A percentile compares a stretch with the other conserved stretches of the same genome.
Conservation (phyloP, 2,329 filamentous ascomycete genomes). For the Aspergillus ochraceus region DNA sequence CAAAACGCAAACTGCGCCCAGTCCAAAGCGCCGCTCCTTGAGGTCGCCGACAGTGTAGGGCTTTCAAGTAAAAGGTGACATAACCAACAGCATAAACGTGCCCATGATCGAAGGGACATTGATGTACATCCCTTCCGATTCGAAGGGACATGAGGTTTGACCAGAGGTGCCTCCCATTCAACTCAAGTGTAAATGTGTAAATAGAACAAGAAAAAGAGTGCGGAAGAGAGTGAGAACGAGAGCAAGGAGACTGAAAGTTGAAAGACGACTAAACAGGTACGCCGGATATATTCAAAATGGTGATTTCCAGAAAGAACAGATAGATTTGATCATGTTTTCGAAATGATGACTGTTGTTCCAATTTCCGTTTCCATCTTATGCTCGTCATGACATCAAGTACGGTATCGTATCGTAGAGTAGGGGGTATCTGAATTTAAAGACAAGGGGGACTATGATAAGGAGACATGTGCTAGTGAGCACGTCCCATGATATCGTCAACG, state of each 20-base stretch:
- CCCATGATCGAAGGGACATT: background rate
- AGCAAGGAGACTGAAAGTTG: background rate
- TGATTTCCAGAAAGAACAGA: background rate
- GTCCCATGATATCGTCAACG: conserved; percentile 73
- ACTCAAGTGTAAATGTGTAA: no score
- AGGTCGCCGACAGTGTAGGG: background rate
- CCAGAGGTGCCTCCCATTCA: no score
- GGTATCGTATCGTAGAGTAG: conserved; percentile 15
- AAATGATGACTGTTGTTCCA: background rate
- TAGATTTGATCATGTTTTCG: background rate
- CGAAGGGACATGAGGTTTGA: background rate
- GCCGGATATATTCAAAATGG: background rate
- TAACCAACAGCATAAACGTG: background rate
- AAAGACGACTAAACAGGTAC: background rate
- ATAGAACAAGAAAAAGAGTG: no score
- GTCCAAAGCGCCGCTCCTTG: background rate
- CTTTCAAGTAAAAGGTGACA: background rate
- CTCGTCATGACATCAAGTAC: conserved; percentile 13
- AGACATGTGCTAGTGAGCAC: conserved; percentile 27
- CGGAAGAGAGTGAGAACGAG: background rate
- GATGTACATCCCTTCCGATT: conserved; percentile 3
- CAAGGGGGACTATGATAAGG: background rate
- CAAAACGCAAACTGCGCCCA: background rate
- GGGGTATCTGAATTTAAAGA: conserved; percentile 27
- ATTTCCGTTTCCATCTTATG: conserved; percentile 9